These are phyloP conservation scores for Acorus gramineus DNA, from an alignment of 106 monocot species.

Conservation along the genomic window DNA sequence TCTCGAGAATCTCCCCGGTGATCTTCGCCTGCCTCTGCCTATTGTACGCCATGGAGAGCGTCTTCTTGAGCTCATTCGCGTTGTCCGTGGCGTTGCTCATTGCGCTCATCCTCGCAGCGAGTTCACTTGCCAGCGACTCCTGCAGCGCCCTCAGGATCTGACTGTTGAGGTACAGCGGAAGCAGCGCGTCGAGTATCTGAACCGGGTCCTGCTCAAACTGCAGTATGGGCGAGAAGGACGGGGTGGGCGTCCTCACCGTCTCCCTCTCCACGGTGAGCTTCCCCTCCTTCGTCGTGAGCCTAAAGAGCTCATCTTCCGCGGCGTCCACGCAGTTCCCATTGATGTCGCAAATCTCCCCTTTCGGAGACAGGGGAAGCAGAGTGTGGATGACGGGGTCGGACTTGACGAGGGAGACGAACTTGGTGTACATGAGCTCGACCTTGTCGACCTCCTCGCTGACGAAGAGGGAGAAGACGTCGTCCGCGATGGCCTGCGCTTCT, in stretches of 20 bases:
- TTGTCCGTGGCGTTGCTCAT: slow-evolving; percentile 93
- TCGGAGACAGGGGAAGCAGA: slow-evolving; percentile 84
- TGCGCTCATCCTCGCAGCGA: slow-evolving; percentile 85
- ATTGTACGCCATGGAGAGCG: slow-evolving; percentile 56
- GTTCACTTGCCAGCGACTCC: slow-evolving; percentile 91
- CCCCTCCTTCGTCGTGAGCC: slow-evolving; percentile 85
- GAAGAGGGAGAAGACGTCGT: slow-evolving; percentile 90
- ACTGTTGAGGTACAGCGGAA: slow-evolving; percentile 89
- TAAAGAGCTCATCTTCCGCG: slow-evolving; percentile 89
- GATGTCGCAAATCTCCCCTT: slow-evolving; percentile 89
- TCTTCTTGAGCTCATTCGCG: slow-evolving; percentile 52
- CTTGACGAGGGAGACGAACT: slow-evolving; percentile 83
- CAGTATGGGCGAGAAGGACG: slow-evolving; percentile 64
- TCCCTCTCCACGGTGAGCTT: slow-evolving; percentile 83
- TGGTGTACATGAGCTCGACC: slow-evolving; percentile 92
- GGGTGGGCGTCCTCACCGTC: slow-evolving; percentile 43
- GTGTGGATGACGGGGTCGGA: slow-evolving; percentile 93
- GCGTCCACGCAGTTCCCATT: slow-evolving; percentile 92
- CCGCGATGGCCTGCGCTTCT: slow-evolving; percentile 86
- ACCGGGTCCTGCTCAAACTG: slow-evolving; percentile 98
- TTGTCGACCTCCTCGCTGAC: slow-evolving; percentile 86
- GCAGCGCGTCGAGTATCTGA: slow-evolving; percentile 81
- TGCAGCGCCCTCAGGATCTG: slow-evolving; percentile 86
- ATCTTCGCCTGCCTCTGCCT: slow-evolving; percentile 83
- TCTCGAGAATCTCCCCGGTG: slow-evolving; percentile 88